Evolutionary conservation across 495 filamentous ascomycete species (phyloP).

Genomic region (Patellaria atrata): DNA sequence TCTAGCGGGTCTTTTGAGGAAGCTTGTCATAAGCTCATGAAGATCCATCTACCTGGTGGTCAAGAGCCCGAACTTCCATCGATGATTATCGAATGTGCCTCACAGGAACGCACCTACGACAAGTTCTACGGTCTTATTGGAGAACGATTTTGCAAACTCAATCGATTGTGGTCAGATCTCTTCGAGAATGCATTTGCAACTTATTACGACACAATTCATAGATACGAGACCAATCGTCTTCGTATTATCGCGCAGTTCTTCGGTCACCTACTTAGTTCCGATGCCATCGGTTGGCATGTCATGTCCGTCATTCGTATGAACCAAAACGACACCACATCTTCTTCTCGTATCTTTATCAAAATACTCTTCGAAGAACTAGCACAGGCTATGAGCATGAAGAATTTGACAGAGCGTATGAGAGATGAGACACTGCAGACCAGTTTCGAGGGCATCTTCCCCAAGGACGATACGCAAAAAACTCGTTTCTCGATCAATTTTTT

Average conservation of each 20-base stretch:
- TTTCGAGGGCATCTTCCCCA: slow-evolving; percentile 81
- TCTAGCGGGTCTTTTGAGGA: slow-evolving; percentile 89
- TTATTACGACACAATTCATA: slow-evolving; percentile 95
- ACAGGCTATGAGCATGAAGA: slow-evolving; percentile 71
- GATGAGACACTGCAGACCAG: slow-evolving; percentile 65
- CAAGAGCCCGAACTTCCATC: slow-evolving; percentile 80
- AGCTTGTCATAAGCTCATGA: slow-evolving; percentile 66
- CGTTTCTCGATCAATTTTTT: slow-evolving; percentile 99
- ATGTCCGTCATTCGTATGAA: slow-evolving; percentile 74
- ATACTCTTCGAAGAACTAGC: slow-evolving; percentile 89
- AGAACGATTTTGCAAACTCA: slow-evolving; percentile 88
- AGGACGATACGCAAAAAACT: slow-evolving; percentile 72
- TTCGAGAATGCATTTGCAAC: slow-evolving; percentile 80
- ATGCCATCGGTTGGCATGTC: slow-evolving; percentile 86
- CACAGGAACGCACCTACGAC: slow-evolving; percentile 86
- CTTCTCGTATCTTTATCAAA: slow-evolving; percentile 93
- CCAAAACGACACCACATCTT: slow-evolving; percentile 91
- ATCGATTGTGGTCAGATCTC: slow-evolving; percentile 82
- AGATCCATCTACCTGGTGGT: slow-evolving; percentile 67
- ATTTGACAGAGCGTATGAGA: slow-evolving; percentile 57
- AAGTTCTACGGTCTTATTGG: slow-evolving; percentile 94
- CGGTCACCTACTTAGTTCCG: slow-evolving; percentile 72
- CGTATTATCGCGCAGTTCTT: slow-evolving; percentile 94
- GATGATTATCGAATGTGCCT: slow-evolving; percentile 94
- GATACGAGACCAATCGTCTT: slow-evolving; percentile 85